Evolutionary conservation across 208 protist genomes (phyloP).

Genomic region (Crithidia fasciculata): DNA sequence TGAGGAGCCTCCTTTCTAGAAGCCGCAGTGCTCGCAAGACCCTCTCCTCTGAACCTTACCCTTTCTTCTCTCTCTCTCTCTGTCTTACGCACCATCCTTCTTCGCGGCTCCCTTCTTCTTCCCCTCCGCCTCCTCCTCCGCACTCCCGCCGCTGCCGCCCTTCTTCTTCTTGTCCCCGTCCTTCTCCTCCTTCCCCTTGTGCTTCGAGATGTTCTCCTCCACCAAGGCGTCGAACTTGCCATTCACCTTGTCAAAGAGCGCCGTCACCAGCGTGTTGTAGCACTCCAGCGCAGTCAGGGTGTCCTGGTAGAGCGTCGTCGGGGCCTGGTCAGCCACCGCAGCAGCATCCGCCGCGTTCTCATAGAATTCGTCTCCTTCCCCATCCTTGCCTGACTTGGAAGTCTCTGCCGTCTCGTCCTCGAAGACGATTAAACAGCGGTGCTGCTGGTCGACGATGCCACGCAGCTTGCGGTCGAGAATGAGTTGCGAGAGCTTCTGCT

Average conservation of each 20-base stretch:
- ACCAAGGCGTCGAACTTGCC: conserved; percentile 88
- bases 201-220: conserved; percentile 79
- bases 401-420: conserved; percentile 63
- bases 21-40: neutral
- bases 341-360: conserved; percentile 55
- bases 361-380: conserved; percentile 28
- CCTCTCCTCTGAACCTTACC: neutral
- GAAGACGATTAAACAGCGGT: conserved; percentile 93
- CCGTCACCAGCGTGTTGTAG: conserved; percentile 85
- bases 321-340: conserved; percentile 16
- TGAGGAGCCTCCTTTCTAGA: no score
- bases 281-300: conserved; percentile 67
- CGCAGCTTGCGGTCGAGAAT: conserved; percentile 98
- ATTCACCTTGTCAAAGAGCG: conserved; percentile 86
- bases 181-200: conserved; percentile 35
- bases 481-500: conserved; percentile 96
- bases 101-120: conserved; percentile 3
- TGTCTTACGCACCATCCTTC: conserved; percentile 9
- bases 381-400: conserved; percentile 26
- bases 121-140: neutral
- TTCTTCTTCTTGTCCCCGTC: conserved; percentile 30
- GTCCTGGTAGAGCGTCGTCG: conserved; percentile 80
- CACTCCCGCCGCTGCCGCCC: neutral
- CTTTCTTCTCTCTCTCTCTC: neutral
- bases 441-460: conserved; percentile 93